These are phyloP conservation scores for Acacia concinna DNA, from an alignment of 331 rosid genomes.

Conservation along the genomic window DNA sequence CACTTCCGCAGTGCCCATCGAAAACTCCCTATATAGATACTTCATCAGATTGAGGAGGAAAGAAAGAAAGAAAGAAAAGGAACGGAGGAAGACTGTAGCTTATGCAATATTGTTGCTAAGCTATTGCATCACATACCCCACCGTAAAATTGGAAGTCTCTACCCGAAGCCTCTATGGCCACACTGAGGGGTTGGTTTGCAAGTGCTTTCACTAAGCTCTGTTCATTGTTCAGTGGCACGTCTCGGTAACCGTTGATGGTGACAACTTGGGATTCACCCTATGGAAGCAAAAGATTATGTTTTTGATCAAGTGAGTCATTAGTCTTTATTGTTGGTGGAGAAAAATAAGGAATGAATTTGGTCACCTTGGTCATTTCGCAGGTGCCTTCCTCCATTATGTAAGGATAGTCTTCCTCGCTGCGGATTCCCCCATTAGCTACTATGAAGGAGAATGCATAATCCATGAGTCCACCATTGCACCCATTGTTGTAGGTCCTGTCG, in stretches of 20 bases:
- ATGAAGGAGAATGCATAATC: slow-evolving; percentile 68
- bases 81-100: not conserved
- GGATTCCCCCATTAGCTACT: slow-evolving; percentile 58
- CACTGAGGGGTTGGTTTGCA: slow-evolving; percentile 70
- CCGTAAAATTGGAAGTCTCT: slow-evolving; percentile 72
- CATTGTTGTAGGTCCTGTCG: slow-evolving; percentile 59
- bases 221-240: slow-evolving; percentile 63
- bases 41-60: not conserved
- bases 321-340: not conserved
- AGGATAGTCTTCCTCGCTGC: slow-evolving; percentile 70
- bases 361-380: slow-evolving; percentile 59
- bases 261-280: slow-evolving; percentile 52
- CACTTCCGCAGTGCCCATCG: slow-evolving; percentile 64
- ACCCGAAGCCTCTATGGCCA: slow-evolving; percentile 70
- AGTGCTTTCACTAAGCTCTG: slow-evolving; percentile 67
- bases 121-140: slow-evolving; percentile 44
- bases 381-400: slow-evolving; percentile 67
- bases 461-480: slow-evolving; percentile 76
- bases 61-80: not conserved
- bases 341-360: not conserved
- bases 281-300: not conserved
- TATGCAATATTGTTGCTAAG: not conserved
- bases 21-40: slow-evolving; percentile 50
- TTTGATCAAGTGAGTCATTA: not conserved
- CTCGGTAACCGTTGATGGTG: slow-evolving; percentile 57